Percentiles rank a stretch among this genome's conserved stretches.
These are phyloP conservation scores for Exophiala sp. DNA, from an alignment of 2,329 filamentous ascomycete genomes.

Conservation along the genomic window DNA sequence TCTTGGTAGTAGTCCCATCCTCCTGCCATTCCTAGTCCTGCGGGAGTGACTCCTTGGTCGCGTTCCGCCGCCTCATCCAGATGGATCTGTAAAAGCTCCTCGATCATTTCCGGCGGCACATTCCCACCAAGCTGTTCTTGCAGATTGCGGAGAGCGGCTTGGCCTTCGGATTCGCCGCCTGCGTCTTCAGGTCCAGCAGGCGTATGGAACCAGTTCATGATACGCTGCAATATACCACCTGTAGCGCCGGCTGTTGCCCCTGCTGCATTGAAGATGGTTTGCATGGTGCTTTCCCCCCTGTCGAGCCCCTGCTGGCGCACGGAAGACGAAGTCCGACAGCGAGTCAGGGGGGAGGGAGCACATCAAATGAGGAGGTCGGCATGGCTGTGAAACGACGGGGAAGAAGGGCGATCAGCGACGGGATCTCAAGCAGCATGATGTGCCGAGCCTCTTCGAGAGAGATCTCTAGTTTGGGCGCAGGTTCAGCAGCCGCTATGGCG, in stretches of 20 bases:
- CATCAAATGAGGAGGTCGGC: conserved; percentile 71
- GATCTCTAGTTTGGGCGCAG: conserved; percentile 43
- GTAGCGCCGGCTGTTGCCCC: conserved; percentile 17
- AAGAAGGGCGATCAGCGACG: conserved; percentile 62
- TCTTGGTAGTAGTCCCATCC: conserved; percentile 28
- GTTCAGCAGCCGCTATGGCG: conserved; percentile 35
- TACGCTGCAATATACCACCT: conserved; percentile 19
- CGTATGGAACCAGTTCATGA: conserved; percentile 26
- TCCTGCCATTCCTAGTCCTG: conserved; percentile 21
- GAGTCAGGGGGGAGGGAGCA: conserved; percentile 60
- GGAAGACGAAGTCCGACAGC: conserved; percentile 23
- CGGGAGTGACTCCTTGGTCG: conserved; percentile 15
- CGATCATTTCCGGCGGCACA: conserved; percentile 22
- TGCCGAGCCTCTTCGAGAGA: conserved; percentile 62
- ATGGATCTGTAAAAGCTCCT: conserved; percentile 23
- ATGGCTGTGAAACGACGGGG: conserved; percentile 59
- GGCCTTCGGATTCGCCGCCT: conserved; percentile 18
- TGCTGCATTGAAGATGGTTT: conserved; percentile 22
- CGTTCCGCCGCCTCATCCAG: conserved; percentile 16
- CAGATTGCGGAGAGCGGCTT: conserved; percentile 21
- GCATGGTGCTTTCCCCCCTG: conserved; percentile 12
- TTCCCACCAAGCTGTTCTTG: conserved; percentile 24
- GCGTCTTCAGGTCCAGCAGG: conserved; percentile 13
- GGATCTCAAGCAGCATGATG: conserved; percentile 70
- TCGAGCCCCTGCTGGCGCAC: conserved; percentile 19